Conservation (phyloP, 805 yeast species). For the Nakazawaea wyomingensis region DNA sequence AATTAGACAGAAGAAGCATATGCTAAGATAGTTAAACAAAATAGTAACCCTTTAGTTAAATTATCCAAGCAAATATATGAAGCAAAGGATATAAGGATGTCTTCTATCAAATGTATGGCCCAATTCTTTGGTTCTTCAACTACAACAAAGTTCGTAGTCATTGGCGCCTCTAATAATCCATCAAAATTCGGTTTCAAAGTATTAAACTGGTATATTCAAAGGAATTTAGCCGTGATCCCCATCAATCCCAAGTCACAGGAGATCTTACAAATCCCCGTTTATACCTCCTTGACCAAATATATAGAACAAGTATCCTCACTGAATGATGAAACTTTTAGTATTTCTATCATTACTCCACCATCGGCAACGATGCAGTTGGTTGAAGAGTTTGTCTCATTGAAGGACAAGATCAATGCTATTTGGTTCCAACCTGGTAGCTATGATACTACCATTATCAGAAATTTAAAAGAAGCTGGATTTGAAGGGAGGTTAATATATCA, state of each 20-base stretch:
- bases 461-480: constrained; percentile 26
- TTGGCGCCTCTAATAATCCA: constrained; percentile 67
- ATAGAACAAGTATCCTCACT: constrained; percentile 19
- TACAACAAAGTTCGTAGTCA: constrained; percentile 44
- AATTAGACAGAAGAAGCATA: no score
- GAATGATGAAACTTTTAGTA: constrained; percentile 41
- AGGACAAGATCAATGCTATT: constrained; percentile 41
- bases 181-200: constrained; percentile 68
- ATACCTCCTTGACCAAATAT: constrained; percentile 16
- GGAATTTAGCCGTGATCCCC: constrained; percentile 55
- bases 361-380: constrained; percentile 43
- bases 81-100: no score
- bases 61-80: no score
- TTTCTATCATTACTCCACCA: constrained; percentile 78
- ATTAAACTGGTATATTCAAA: constrained; percentile 58
- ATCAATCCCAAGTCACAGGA: constrained; percentile 52
- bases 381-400: constrained; percentile 28
- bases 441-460: constrained; percentile 43
- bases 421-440: constrained; percentile 89
- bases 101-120: constrained; percentile 3
- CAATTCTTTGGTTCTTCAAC: constrained; percentile 2
- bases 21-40: no score
- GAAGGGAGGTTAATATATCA: constrained; percentile 32
- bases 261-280: constrained; percentile 26
- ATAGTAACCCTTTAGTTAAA: no score